A percentile compares a stretch with the other conserved stretches of the same genome.
Evolutionary conservation across 495 filamentous ascomycete genomes (phyloP).

Genomic region (Penicillium samsonianum): DNA sequence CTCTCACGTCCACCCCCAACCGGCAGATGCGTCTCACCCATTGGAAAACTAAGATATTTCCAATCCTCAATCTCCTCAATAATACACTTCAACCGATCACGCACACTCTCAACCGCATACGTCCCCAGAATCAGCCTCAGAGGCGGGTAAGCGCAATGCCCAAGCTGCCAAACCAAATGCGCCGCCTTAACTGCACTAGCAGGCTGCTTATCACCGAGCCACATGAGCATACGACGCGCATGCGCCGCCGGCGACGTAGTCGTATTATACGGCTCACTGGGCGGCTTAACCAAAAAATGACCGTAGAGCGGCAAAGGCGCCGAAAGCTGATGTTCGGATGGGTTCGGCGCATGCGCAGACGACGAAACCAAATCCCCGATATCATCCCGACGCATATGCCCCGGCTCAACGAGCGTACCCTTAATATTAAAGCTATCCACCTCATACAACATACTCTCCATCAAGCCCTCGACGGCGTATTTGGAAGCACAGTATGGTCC

Average conservation of each 20-base stretch:
- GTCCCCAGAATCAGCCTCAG: slow-evolving; percentile 81
- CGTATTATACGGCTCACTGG: slow-evolving; percentile 77
- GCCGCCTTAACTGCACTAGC: slow-evolving; percentile 90
- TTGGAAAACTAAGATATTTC: slow-evolving; percentile 70
- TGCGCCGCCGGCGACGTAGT: slow-evolving; percentile 80
- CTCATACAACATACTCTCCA: slow-evolving; percentile 95
- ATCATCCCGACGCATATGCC: slow-evolving; percentile 80
- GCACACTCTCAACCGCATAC: slow-evolving; percentile 92
- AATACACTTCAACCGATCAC: slow-evolving; percentile 82
- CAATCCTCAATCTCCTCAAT: slow-evolving; percentile 96
- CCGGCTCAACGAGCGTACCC: slow-evolving; percentile 88
- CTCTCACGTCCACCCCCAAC: slow-evolving; percentile 13
- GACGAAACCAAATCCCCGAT: slow-evolving; percentile 38
- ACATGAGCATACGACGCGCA: slow-evolving; percentile 91
- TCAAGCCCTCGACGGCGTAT: slow-evolving; percentile 91
- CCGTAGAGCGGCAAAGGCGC: slow-evolving; percentile 76
- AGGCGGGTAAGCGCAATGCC: slow-evolving; percentile 88
- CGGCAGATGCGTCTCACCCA: slow-evolving; percentile 35
- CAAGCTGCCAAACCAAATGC: slow-evolving; percentile 95
- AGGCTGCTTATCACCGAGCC: slow-evolving; percentile 88
- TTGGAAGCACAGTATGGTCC: slow-evolving; percentile 96
- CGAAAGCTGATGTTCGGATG: slow-evolving; percentile 37
- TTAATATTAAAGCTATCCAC: slow-evolving; percentile 89
- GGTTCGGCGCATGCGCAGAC: slow-evolving; percentile 23
- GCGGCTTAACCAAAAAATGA: slow-evolving; percentile 86